phyloP scores from a whole-genome alignment of 2,329 filamentous ascomycete genomes.

The Mycocentrospora acerina region DNA sequence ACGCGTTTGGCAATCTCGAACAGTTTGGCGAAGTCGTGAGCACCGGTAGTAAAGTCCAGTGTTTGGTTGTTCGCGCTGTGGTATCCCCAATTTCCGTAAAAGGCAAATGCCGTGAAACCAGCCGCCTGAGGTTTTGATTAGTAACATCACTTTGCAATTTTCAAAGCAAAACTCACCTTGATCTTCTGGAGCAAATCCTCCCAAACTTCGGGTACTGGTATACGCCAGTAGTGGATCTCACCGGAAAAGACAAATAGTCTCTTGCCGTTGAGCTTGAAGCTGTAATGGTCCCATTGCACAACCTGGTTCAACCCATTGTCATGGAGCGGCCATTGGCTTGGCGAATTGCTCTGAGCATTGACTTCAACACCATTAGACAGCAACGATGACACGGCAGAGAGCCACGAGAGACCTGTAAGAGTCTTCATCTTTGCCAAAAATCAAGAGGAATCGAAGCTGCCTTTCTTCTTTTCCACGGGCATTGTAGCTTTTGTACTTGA shows the following conservation, averaged over 20 bases:
- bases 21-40: conserved; percentile 56
- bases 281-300: conserved; percentile 58
- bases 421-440: conserved; percentile 20
- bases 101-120: conserved; percentile 52
- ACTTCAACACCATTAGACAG: conserved; percentile 13
- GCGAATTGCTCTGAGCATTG: conserved; percentile 25
- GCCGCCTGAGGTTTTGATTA: conserved; percentile 30
- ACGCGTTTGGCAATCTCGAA: conserved; percentile 57
- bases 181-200: conserved; percentile 55
- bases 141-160: no score
- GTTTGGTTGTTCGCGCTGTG: conserved; percentile 49
- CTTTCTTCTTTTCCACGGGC: no score
- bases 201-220: conserved; percentile 55
- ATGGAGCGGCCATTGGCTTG: conserved; percentile 50
- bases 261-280: conserved; percentile 54
- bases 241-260: conserved; percentile 56
- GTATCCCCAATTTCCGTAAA: conserved; percentile 53
- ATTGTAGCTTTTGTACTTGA: no score
- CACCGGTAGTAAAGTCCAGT: conserved; percentile 55
- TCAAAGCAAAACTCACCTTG: conserved; percentile 32
- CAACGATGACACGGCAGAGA: conserved; percentile 24
- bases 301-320: conserved; percentile 51
- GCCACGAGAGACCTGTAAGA: conserved; percentile 21
- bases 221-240: conserved; percentile 56
- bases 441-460: no score